Conservation (phyloP, 1,284 basidiomycete genomes). For the Prillingera fragicola region DNA sequence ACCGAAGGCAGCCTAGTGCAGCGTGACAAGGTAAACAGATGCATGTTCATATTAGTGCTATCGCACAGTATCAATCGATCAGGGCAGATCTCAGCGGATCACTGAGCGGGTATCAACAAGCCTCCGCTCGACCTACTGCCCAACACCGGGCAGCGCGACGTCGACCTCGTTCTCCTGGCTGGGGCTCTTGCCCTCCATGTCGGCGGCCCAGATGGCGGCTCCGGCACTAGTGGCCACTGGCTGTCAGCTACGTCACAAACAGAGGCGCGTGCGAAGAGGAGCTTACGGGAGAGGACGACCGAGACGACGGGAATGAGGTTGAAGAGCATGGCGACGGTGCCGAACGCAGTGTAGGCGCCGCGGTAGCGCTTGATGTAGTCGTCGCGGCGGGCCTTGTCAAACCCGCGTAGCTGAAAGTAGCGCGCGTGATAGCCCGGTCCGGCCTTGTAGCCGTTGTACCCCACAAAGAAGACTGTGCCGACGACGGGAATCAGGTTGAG, state of each 20-base stretch:
- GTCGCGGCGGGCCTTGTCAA: slow-evolving; percentile 39
- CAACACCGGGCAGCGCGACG: slow-evolving; percentile 4
- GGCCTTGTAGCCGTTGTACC: slow-evolving; percentile 50
- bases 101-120: no score
- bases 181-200: slow-evolving; percentile 32
- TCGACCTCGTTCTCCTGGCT: neutral
- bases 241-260: slow-evolving; percentile 1
- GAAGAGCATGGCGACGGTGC: slow-evolving; percentile 57
- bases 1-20: no score
- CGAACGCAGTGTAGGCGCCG: slow-evolving; percentile 56
- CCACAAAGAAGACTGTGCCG: slow-evolving; percentile 60
- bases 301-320: slow-evolving; percentile 60
- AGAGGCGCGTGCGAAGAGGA: neutral
- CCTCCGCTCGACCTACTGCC: neutral
- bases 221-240: slow-evolving; percentile 53
- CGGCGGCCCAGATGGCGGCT: slow-evolving; percentile 66
- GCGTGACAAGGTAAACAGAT: no score
- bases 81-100: no score
- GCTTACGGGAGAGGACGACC: slow-evolving; percentile 52
- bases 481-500: slow-evolving; percentile 62
- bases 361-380: slow-evolving; percentile 50
- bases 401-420: slow-evolving; percentile 64
- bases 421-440: slow-evolving; percentile 61
- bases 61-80: no score
- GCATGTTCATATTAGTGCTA: neutral